These are phyloP conservation scores for Colletotrichum godetiae DNA, from an alignment of 2,329 filamentous ascomycete species.

Conservation along the genomic window DNA sequence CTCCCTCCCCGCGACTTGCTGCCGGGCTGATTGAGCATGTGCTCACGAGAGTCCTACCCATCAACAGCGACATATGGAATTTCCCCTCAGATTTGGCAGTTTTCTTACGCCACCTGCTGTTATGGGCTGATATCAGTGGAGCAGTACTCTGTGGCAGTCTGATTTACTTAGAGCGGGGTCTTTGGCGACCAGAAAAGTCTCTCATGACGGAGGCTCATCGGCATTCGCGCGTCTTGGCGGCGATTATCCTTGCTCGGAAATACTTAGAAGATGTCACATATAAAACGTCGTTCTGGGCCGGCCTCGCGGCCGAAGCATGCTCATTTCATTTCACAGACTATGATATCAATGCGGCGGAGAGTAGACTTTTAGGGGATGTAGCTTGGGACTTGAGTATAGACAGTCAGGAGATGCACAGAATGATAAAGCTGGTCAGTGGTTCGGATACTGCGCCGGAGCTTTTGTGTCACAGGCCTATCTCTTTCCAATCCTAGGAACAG, in stretches of 20 bases:
- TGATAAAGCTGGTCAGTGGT: not conserved
- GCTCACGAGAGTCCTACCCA: not conserved
- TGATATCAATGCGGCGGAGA: not conserved
- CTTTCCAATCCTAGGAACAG: no score
- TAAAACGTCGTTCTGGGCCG: not conserved
- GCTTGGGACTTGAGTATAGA: not conserved
- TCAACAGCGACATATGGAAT: not conserved
- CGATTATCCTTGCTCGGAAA: slow-evolving; percentile 3
- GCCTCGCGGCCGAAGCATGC: not conserved
- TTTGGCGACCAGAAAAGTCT: not conserved
- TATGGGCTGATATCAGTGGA: not conserved
- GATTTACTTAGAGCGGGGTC: not conserved
- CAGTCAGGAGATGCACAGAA: not conserved
- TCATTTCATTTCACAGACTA: not conserved
- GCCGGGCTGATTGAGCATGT: not conserved
- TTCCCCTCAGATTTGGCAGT: not conserved
- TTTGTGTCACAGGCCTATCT: no score
- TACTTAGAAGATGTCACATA: not conserved
- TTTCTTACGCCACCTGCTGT: not conserved
- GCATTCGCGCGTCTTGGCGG: not conserved
- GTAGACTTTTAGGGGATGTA: not conserved
- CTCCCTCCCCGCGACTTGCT: not conserved
- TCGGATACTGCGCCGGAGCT: not conserved
- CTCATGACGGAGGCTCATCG: not conserved
- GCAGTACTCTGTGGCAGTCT: not conserved